Conservation (phyloP, 2,329 filamentous ascomycete species). For the Fusarium sp. region DNA sequence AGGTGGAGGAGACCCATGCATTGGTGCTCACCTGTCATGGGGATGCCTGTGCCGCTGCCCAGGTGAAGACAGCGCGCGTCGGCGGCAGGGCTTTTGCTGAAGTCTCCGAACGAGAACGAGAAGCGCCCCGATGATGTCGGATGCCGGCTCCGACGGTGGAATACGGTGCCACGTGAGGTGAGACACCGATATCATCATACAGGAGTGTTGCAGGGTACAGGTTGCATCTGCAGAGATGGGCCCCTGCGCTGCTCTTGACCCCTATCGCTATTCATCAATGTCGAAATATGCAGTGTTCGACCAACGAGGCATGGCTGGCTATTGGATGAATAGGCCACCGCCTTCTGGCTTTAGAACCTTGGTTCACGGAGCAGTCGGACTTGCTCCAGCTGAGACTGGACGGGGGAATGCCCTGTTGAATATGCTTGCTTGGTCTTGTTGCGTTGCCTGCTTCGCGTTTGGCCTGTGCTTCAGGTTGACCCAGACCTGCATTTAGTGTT, state of each 20-base stretch:
- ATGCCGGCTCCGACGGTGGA: conserved; percentile 9
- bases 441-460: conserved; percentile 26
- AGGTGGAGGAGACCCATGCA: conserved; percentile 11
- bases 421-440: conserved; percentile 13
- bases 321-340: conserved; percentile 19
- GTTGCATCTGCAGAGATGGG: conserved; percentile 26
- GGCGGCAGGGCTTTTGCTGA: neutral
- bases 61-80: neutral
- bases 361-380: conserved; percentile 26
- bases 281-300: conserved; percentile 35
- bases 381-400: conserved; percentile 23
- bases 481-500: conserved; percentile 23
- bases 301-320: conserved; percentile 27
- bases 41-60: conserved; percentile 19
- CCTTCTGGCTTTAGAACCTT: conserved; percentile 11
- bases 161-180: conserved; percentile 22
- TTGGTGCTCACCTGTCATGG: conserved; percentile 23
- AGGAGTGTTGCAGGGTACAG: conserved; percentile 24
- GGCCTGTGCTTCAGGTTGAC: conserved; percentile 33
- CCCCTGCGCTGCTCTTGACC: conserved; percentile 10
- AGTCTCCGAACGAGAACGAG: neutral
- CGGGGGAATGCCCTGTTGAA: conserved; percentile 20
- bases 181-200: conserved; percentile 34
- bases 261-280: conserved; percentile 13
- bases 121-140: conserved; percentile 15